Conservation (phyloP, 169 alveolate species). For the Eimeria praecox region DNA sequence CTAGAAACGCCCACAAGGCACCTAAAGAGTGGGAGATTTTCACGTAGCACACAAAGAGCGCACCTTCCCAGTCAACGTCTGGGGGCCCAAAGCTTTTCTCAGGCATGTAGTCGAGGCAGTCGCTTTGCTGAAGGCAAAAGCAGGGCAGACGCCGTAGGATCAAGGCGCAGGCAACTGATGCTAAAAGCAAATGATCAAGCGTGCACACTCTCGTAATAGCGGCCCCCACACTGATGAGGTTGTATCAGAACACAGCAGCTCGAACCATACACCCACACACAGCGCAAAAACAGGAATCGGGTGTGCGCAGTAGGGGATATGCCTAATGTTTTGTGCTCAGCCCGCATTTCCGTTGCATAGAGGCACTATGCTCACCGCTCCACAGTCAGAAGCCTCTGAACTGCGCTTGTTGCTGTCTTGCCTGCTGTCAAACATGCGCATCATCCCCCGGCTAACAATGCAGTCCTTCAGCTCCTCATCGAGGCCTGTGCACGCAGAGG, state of each 20-base stretch:
- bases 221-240: not conserved
- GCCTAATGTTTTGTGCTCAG: not conserved
- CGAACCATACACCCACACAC: not conserved
- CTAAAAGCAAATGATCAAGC: too few relatives aligned
- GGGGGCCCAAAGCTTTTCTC: constrained; percentile 37
- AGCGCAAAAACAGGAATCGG: not conserved
- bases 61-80: constrained; percentile 75
- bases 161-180: not conserved
- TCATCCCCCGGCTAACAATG: constrained; percentile 52
- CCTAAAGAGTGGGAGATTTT: not conserved
- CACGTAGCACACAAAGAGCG: not conserved
- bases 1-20: not conserved
- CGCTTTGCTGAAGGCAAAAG: constrained; percentile 44
- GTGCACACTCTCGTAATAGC: not conserved
- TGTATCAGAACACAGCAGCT: not conserved
- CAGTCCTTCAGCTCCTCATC: constrained; percentile 45
- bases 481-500: constrained; percentile 26
- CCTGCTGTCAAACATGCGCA: constrained; percentile 42
- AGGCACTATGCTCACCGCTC: constrained; percentile 30
- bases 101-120: constrained; percentile 53
- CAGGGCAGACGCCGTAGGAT: not conserved
- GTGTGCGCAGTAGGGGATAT: not conserved
- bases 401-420: not conserved
- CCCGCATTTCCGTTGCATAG: not conserved
- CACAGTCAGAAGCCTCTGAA: constrained; percentile 27